Conservation (phyloP, 352 stramenopile species). For the Blastocystis sp. region DNA sequence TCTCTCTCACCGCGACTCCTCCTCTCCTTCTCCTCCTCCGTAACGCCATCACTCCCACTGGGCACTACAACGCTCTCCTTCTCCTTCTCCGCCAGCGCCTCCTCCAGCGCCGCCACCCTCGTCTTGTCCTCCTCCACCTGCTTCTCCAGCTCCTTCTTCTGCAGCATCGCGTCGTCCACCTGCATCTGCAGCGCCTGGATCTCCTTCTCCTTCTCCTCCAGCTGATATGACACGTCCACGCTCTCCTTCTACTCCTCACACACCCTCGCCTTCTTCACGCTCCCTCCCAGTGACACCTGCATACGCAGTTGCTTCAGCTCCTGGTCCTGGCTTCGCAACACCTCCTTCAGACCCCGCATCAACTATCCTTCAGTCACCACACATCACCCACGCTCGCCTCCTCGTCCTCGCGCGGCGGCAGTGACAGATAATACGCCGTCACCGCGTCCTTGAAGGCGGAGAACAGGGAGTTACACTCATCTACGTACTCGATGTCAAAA, state of each 20-base stretch:
- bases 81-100: neutral
- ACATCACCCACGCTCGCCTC: neutral
- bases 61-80: neutral
- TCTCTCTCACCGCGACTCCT: neutral
- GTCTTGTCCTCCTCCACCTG: neutral
- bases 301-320: constrained; percentile 57
- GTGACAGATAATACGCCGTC: constrained; percentile 10
- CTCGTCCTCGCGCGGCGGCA: constrained; percentile 27
- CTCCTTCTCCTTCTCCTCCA: constrained; percentile 22
- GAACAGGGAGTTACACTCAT: constrained; percentile 59
- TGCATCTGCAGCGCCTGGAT: constrained; percentile 3
- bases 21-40: neutral
- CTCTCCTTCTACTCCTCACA: constrained; percentile 24
- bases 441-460: constrained; percentile 17
- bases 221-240: constrained; percentile 25
- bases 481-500: constrained; percentile 27
- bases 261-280: neutral
- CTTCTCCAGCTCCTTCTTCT: neutral
- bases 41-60: neutral
- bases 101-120: neutral
- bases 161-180: constrained; percentile 17
- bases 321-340: constrained; percentile 41
- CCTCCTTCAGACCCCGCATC: constrained; percentile 47
- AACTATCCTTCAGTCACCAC: neutral
- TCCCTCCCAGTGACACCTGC: constrained; percentile 7